Conservation (phyloP, 176 grass and related monocot species). For the Melocanna baccifera region DNA sequence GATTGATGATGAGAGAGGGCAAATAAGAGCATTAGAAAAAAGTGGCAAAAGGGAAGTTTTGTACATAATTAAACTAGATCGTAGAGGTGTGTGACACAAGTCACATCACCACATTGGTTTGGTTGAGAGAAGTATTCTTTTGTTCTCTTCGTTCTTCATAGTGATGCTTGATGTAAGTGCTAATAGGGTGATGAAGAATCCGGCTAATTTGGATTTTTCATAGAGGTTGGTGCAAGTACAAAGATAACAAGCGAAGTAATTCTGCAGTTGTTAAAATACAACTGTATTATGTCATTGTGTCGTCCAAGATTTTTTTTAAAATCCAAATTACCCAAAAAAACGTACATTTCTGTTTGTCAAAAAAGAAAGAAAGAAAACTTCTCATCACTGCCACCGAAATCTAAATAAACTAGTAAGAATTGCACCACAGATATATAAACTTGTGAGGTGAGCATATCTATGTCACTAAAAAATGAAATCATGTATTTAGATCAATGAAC, state of each 20-base stretch:
- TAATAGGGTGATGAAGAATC: not conserved
- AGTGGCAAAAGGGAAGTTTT: not conserved
- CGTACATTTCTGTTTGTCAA: too few species aligned
- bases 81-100: not conserved
- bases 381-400: too few species aligned
- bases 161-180: not conserved
- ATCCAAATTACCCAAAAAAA: too few species aligned
- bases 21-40: not conserved
- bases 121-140: not conserved
- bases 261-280: too few species aligned
- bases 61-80: slow-evolving; percentile 44
- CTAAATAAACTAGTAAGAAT: too few species aligned
- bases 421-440: too few species aligned
- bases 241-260: not conserved
- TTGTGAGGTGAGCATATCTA: too few species aligned
- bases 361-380: too few species aligned
- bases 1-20: not conserved
- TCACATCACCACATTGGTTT: slow-evolving; percentile 20
- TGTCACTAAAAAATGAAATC: too few species aligned
- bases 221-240: not conserved
- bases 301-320: too few species aligned
- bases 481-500: too few species aligned
- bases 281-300: too few species aligned
- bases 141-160: not conserved
- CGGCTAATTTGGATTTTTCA: not conserved